These are phyloP conservation scores for Calycina marina DNA, from an alignment of 2,329 filamentous ascomycete species.

Conservation along the genomic window DNA sequence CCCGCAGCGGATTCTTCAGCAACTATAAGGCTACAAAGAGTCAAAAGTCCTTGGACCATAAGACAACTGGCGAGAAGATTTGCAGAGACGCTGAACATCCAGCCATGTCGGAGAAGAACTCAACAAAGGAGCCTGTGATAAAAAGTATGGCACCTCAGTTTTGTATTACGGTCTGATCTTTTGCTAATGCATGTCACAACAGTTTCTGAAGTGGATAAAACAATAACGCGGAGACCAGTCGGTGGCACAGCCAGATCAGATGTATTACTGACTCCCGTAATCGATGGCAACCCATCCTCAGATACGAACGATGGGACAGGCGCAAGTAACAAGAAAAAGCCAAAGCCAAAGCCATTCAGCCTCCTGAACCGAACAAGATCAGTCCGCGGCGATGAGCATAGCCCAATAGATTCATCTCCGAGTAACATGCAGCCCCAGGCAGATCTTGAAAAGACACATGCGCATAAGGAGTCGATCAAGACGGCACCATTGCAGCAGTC, in stretches of 20 bases:
- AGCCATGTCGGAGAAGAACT: constrained; percentile 16
- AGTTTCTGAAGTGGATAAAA: constrained; percentile 15
- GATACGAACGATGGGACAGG: constrained; percentile 9
- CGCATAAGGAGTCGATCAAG: constrained; percentile 32
- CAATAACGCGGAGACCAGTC: constrained; percentile 18
- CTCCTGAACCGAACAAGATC: constrained; percentile 28
- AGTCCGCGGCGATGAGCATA: constrained; percentile 26
- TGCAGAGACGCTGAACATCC: constrained; percentile 21
- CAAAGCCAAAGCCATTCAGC: constrained; percentile 22
- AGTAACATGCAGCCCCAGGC: constrained; percentile 9
- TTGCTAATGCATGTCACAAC: too few species aligned
- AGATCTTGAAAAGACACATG: constrained; percentile 23
- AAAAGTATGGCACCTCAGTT: constrained; percentile 22
- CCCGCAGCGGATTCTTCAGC: constrained; percentile 27
- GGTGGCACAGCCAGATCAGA: constrained; percentile 17
- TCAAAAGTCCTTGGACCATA: constrained; percentile 26
- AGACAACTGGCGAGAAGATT: constrained; percentile 22
- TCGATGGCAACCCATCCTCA: constrained; percentile 4
- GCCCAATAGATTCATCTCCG: constrained; percentile 13
- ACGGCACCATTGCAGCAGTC: constrained; percentile 42
- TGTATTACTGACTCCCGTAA: constrained; percentile 6
- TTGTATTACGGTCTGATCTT: too few species aligned
- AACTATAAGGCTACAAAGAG: constrained; percentile 33
- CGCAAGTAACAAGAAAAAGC: constrained; percentile 13
- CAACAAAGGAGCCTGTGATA: constrained; percentile 18